Percentiles rank a stretch among this genome's conserved stretches.
Conservation (phyloP, 1,139 yeast genomes). For the Suhomyces chickasaworum region DNA sequence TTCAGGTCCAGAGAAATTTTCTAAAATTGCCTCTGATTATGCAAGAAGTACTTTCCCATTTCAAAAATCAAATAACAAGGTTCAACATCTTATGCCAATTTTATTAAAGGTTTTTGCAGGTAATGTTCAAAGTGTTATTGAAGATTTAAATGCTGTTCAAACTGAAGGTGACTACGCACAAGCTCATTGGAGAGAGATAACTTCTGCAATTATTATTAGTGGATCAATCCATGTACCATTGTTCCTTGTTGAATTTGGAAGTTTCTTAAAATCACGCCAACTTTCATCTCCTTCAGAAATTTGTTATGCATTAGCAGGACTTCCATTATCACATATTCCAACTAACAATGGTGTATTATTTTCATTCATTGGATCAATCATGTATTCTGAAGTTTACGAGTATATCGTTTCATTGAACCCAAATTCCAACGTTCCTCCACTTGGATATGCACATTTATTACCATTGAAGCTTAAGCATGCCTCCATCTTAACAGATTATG, state of each 20-base stretch:
- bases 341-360: conserved; percentile 27
- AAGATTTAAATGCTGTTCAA: conserved; percentile 45
- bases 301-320: conserved; percentile 52
- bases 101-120: conserved; percentile 69
- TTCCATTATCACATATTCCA: conserved; percentile 39
- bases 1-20: conserved; percentile 63
- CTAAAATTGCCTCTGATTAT: conserved; percentile 53
- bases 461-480: conserved; percentile 65
- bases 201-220: conserved; percentile 47
- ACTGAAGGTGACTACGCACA: conserved; percentile 53
- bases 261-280: conserved; percentile 40
- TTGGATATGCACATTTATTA: conserved; percentile 56
- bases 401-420: conserved; percentile 40
- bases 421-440: conserved; percentile 26
- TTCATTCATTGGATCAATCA: conserved; percentile 33
- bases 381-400: conserved; percentile 76
- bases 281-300: conserved; percentile 43
- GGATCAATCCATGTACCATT: conserved; percentile 38
- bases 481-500: conserved; percentile 62
- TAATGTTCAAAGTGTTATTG: conserved; percentile 55
- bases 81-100: conserved; percentile 58
- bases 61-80: conserved; percentile 45
- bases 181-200: conserved; percentile 53
- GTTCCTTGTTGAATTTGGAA: conserved; percentile 58
- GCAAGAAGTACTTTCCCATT: conserved; percentile 40